A percentile compares a stretch with the other conserved stretches of the same genome.
These are phyloP conservation scores for Gonapodya sp. DNA, from an alignment of 192 early-diverging fungal genomes.

Conservation along the genomic window DNA sequence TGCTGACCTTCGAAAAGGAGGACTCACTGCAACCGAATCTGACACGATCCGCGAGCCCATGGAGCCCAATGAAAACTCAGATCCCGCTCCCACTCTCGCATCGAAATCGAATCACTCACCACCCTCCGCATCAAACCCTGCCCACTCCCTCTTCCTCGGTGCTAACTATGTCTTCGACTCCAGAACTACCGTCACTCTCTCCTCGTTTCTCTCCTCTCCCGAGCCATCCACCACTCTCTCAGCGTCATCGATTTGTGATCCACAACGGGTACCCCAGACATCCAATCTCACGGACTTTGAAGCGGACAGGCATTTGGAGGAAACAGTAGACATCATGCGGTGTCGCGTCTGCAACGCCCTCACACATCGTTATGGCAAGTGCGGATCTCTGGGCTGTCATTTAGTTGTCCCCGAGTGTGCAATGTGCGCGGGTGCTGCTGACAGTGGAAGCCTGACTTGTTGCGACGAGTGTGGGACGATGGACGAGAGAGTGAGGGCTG, in stretches of 20 bases:
- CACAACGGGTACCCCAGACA: too few species aligned
- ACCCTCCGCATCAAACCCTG: neutral
- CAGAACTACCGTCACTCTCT: conserved; percentile 36
- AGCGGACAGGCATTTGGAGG: too few species aligned
- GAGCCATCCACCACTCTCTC: neutral
- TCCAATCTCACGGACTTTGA: too few species aligned
- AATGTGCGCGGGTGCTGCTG: neutral
- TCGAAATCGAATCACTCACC: neutral
- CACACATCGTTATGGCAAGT: neutral
- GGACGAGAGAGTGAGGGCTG: neutral
- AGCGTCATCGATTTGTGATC: neutral
- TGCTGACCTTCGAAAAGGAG: neutral
- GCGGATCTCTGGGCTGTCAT: neutral
- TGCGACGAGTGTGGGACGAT: neutral
- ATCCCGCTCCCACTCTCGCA: neutral
- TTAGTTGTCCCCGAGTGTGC: neutral
- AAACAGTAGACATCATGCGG: neutral
- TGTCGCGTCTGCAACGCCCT: neutral
- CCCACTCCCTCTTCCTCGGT: conserved; percentile 46
- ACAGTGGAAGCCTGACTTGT: neutral
- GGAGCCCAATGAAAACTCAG: too few species aligned
- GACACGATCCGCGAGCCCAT: too few species aligned
- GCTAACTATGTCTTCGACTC: conserved; percentile 68
- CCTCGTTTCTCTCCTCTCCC: neutral
- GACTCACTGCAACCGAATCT: too few species aligned